Base-by-base conservation (phyloP, 2,329 filamentous ascomycete genomes). In the Penicillium nordicum region DNA sequence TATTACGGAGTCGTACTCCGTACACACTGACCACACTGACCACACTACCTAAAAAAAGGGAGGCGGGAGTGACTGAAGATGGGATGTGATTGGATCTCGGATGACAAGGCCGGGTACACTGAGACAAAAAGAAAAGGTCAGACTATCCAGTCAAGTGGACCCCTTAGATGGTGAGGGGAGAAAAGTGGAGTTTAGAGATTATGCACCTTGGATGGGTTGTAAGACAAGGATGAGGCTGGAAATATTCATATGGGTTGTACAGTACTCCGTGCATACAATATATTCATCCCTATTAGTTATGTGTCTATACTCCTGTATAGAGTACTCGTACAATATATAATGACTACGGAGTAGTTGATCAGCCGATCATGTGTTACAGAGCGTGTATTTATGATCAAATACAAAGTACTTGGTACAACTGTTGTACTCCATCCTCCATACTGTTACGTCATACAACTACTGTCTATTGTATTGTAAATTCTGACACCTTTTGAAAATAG, bases 21-120 rank as follows among this genome's bases (percentile, higher is more conserved):
- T 21, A 21, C 21, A 18, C 18, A 18, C 18, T 18, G 18, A 18
- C 18, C 18, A 18, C 18, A 21, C 21, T 21, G 21, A 21, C 21
- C 21, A 49, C 43, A 16, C 37, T 37, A 50, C 38, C 38, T 49
- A 49, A 55, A 52, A 55, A 55, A 30, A 37, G 40, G 53, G 53
- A 56, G 48, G 48, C 48, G 53, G 53, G 53, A 40, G 37, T 55
- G 40, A 34, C 41, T 23, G 23, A 12, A n/a, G 16, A 18, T 16
- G 2, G 4, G 7, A 10, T 2, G 16, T 54, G 52, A 55, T 55
- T 55, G 52, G 52, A 37, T 12, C 11, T 21, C 44, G 32, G 27
- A n/a, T 23, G 41, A n/a, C 32, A 29, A 50, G 30, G 29, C 46
- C 44, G 37, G 29, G 38, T 25, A 37, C 25, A 21, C 52, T 42